These are phyloP conservation scores for Gonapodya prolifera DNA, from an alignment of 192 early-diverging fungal species.

Conservation along the genomic window DNA sequence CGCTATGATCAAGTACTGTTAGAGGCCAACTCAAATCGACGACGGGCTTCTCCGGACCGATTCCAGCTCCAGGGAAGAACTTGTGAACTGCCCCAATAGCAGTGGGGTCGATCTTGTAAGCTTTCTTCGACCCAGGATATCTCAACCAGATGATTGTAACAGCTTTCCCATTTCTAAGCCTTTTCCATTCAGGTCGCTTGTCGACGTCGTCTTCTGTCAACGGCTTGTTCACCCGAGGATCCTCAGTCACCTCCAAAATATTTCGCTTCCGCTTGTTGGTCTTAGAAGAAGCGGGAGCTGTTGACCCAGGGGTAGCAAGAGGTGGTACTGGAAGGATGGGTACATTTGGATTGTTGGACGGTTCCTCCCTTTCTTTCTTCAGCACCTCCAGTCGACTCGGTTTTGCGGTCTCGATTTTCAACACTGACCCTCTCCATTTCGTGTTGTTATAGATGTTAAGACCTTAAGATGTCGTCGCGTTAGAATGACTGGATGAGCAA, in stretches of 20 bases:
- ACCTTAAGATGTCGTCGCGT: no score
- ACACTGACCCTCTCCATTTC: background rate
- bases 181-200: background rate
- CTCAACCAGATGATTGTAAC: background rate
- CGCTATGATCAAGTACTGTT: background rate
- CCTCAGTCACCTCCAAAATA: background rate
- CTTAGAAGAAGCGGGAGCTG: no score
- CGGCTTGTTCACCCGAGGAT: background rate
- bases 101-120: background rate
- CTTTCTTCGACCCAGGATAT: background rate
- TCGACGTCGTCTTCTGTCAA: background rate
- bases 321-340: background rate
- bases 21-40: background rate
- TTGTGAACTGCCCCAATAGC: background rate
- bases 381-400: background rate
- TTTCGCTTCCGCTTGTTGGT: background rate
- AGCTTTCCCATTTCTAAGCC: background rate
- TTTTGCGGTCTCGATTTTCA: conserved; percentile 3
- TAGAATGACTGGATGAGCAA: no score
- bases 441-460: background rate
- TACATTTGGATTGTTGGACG: background rate
- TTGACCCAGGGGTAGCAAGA: background rate
- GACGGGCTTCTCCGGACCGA: background rate
- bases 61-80: background rate
- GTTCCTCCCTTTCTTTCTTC: background rate